Base-by-base conservation (phyloP, 257 asterid species). In the Penstemon davidsonii region DNA sequence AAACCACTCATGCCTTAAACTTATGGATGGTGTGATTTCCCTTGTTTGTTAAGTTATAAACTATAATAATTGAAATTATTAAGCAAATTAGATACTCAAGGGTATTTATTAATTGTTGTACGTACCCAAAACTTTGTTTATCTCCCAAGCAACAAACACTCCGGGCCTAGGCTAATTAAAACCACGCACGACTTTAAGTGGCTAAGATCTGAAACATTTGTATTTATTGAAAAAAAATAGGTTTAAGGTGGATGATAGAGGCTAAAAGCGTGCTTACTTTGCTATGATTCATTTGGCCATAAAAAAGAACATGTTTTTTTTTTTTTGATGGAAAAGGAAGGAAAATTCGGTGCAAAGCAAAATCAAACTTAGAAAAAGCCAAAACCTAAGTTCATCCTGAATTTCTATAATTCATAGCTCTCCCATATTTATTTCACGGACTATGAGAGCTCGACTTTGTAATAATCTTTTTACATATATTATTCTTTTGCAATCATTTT, bases 281-380 rank as follows among this genome's bases (percentile, higher is more conserved):
- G 84, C 2, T 39, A 83, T 86, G 71, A 86, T 85, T 79, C 49
- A 36, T 0, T 61, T 51, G 56, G 80, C 63, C 82, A 69, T 69
- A 46, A 73, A 79, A 83, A 83, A 83, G 10, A 60, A 64, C 73
- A 79, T 25, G 1, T 25, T 25, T 2, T 2, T 25, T 25, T 25
- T 25, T 25, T 25, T 25, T 25, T 1, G 2, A 25, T 25, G 33
- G 33, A 73, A 79, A 83, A 83, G 84, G 8, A 60, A 64, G 72
- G 78, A 73, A 77, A 73, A 67, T 83, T 86, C 82, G 87, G 92
- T 83, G 86, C 74, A 84, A 86, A 84, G 83, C 78, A 69, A 64
- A 25, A 9, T 12, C 60, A n/a, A 3, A 62, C 62, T 44, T 39
- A 4, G 53, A 57, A 12, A 54, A 54, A 50, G 18, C 50, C 50